Evolutionary conservation across 345 rosid species (phyloP).

Genomic region (Syzygium jambos): DNA sequence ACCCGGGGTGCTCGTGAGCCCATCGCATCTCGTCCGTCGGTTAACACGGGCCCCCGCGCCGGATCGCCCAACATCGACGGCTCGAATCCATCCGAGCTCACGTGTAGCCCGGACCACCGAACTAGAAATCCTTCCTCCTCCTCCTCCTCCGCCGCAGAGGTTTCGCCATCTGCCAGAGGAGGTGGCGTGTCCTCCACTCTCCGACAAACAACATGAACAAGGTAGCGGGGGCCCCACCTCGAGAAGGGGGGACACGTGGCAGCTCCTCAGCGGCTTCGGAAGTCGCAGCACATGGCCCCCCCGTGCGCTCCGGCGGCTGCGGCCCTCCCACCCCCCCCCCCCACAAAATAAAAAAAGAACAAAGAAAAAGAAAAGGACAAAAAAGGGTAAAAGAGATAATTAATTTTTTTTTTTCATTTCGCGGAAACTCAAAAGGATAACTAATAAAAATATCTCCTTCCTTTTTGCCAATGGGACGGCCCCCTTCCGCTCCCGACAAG

Average conservation of each 20-base stretch:
- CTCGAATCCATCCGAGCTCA: background rate
- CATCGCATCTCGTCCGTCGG: background rate
- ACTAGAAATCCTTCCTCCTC: background rate
- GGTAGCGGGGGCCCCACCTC: background rate
- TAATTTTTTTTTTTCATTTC: background rate
- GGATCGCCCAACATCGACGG: background rate
- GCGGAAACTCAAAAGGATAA: background rate
- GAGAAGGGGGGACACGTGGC: background rate
- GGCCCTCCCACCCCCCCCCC: background rate
- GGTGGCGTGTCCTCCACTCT: background rate
- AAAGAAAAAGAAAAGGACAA: background rate
- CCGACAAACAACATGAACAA: background rate
- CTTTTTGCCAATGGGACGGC: background rate
- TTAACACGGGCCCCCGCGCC: background rate
- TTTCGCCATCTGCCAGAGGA: background rate
- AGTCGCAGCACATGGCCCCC: background rate
- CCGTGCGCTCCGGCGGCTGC: conserved; percentile 3
- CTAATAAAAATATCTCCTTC: background rate
- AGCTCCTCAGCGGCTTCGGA: background rate
- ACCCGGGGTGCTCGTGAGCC: background rate
- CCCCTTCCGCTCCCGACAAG: background rate
- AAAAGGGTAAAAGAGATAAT: background rate
- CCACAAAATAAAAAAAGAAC: background rate
- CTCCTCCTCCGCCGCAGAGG: background rate
- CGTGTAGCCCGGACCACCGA: background rate